A percentile compares a stretch with the other conserved stretches of the same genome.
Evolutionary conservation across 2,329 filamentous ascomycete genomes (phyloP).

Genomic region (Ramichloridium luteum): DNA sequence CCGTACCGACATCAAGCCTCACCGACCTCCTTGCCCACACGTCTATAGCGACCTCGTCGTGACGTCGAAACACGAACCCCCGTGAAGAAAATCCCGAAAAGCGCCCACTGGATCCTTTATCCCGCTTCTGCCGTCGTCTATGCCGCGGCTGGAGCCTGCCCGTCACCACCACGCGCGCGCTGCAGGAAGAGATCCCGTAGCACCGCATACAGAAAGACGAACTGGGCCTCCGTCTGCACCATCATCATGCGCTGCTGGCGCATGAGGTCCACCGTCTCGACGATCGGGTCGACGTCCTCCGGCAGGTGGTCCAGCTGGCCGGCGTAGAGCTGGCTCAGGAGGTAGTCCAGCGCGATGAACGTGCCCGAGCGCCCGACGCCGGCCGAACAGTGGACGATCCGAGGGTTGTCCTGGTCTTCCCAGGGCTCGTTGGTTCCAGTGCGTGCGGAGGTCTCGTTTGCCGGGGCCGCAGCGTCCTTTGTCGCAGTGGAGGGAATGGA

Average conservation of each 20-base stretch:
- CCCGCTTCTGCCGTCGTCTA: too few species aligned
- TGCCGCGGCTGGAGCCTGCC: too few species aligned
- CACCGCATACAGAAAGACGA: slow-evolving; percentile 78
- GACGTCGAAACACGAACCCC: too few species aligned
- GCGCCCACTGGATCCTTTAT: too few species aligned
- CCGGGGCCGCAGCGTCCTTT: slow-evolving; percentile 6
- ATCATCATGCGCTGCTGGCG: slow-evolving; percentile 85
- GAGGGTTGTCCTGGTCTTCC: slow-evolving; percentile 45
- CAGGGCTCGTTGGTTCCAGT: too few species aligned
- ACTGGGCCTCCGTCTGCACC: slow-evolving; percentile 84
- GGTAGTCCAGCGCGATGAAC: slow-evolving; percentile 90
- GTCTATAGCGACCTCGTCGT: too few species aligned
- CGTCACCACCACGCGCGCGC: too few species aligned
- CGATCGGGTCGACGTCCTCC: slow-evolving; percentile 54
- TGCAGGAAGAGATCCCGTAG: slow-evolving; percentile 62
- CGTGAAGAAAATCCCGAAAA: too few species aligned
- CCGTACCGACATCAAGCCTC: too few species aligned
- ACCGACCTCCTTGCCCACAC: too few species aligned
- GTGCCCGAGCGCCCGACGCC: slow-evolving; percentile 90
- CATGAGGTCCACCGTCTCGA: slow-evolving; percentile 64
- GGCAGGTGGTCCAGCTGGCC: slow-evolving; percentile 47
- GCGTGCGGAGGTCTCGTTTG: slow-evolving; percentile 11
- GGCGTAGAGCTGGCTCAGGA: slow-evolving; percentile 67
- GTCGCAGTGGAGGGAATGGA: slow-evolving; percentile 13
- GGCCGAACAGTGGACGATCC: slow-evolving; percentile 63